These are phyloP conservation scores for Begonia peltatifolia DNA, from an alignment of 306 rosid genomes.

Conservation along the genomic window DNA sequence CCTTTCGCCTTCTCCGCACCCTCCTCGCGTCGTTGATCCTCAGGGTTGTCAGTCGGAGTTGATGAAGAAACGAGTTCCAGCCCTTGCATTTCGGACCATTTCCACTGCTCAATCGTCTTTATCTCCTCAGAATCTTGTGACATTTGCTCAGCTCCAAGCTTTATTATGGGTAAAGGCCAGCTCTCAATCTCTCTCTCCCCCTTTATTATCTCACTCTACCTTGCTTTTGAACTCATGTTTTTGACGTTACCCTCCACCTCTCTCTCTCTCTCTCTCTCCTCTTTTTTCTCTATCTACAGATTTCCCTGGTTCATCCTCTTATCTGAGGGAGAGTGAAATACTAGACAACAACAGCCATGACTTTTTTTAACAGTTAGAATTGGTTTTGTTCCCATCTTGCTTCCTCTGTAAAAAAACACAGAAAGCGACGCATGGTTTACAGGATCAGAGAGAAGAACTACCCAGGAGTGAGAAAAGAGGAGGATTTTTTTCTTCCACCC, in stretches of 20 bases:
- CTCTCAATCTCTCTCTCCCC: slow-evolving; percentile 14
- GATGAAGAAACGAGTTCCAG: slow-evolving; percentile 45
- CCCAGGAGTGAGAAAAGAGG: slow-evolving; percentile 9
- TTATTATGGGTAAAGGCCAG: slow-evolving; percentile 14
- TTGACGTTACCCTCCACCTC: slow-evolving; percentile 1
- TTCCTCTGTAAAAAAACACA: slow-evolving; percentile 29
- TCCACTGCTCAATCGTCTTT: slow-evolving; percentile 81
- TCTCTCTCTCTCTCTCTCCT: slow-evolving; percentile 3
- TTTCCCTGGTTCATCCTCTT: too few species aligned
- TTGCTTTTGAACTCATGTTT: slow-evolving; percentile 33
- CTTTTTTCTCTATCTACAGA: too few species aligned
- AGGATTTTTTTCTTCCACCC: slow-evolving; percentile 27
- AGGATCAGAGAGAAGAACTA: slow-evolving; percentile 1
- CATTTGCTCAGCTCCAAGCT: slow-evolving; percentile 56
- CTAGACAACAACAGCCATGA: slow-evolving; percentile 1
- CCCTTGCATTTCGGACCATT: slow-evolving; percentile 98
- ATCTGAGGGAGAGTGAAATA: too few species aligned
- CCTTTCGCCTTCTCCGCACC: slow-evolving; percentile 6
- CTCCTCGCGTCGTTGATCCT: slow-evolving; percentile 2
- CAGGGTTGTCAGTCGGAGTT: slow-evolving; percentile 1
- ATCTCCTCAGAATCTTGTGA: slow-evolving; percentile 81
- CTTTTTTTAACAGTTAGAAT: slow-evolving; percentile 9
- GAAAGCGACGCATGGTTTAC: slow-evolving; percentile 38
- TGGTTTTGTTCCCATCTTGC: slow-evolving; percentile 29
- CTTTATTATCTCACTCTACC: slow-evolving; percentile 32